These are phyloP conservation scores for Backusella tuberculispora DNA, from an alignment of 192 early-diverging fungal species.

Conservation along the genomic window DNA sequence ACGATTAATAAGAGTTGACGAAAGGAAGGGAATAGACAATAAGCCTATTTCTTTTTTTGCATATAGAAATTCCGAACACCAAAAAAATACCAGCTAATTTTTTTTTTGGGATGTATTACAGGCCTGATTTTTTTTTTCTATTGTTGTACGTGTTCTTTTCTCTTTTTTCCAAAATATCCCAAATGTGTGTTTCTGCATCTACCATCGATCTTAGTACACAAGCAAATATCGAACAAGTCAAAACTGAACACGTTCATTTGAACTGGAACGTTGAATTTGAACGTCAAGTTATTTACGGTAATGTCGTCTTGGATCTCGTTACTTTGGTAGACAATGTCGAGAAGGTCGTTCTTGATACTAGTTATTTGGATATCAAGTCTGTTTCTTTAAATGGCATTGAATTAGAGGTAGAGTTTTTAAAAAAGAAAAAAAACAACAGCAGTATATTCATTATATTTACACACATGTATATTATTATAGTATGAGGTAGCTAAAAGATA, in stretches of 20 bases:
- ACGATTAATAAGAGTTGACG: not conserved
- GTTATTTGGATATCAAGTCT: constrained; percentile 56
- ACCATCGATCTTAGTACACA: constrained; percentile 78
- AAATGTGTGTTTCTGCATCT: constrained; percentile 9
- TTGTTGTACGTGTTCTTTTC: constrained; percentile 8
- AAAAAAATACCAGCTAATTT: not conserved
- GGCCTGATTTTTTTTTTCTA: not conserved
- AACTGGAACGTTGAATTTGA: constrained; percentile 80
- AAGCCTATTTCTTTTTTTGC: not conserved
- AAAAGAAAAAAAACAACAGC: not conserved
- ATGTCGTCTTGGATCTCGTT: constrained; percentile 62
- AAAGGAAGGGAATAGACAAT: not conserved
- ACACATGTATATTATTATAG: constrained; percentile 30
- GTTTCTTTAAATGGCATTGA: constrained; percentile 35
- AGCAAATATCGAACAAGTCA: constrained; percentile 77
- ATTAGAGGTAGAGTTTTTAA: constrained; percentile 32
- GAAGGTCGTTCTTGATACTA: constrained; percentile 74
- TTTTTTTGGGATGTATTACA: not conserved
- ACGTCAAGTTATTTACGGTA: constrained; percentile 65
- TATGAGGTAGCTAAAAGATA: constrained; percentile 58
- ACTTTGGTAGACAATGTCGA: constrained; percentile 57
- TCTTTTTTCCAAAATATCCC: not conserved
- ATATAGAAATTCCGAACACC: not conserved
- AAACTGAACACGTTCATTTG: constrained; percentile 79
- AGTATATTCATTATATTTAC: not conserved